Conservation (phyloP, 2,329 filamentous ascomycete species). For the Trichophyton mentagrophytes region DNA sequence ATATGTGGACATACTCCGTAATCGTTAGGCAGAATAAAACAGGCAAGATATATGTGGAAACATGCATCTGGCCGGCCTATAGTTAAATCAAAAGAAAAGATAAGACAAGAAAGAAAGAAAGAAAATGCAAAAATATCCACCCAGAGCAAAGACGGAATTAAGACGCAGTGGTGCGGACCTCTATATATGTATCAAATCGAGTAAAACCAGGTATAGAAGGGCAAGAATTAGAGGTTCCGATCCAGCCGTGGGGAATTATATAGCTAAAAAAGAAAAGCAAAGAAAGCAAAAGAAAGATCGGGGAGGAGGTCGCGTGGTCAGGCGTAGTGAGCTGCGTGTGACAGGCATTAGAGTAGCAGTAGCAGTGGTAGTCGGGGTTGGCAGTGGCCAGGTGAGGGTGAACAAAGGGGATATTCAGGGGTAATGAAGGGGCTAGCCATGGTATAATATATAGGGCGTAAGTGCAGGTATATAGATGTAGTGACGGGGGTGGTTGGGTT, state of each 20-base stretch:
- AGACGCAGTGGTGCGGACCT: neutral
- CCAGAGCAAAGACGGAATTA: neutral
- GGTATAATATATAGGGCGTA: neutral
- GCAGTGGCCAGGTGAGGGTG: too few relatives aligned
- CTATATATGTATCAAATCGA: conserved; percentile 1
- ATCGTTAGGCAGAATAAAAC: neutral
- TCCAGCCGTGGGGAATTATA: neutral
- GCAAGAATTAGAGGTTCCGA: neutral
- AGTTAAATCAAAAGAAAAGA: too few relatives aligned
- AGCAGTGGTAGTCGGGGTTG: too few relatives aligned
- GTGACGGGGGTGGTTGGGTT: neutral
- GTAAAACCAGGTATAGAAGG: neutral
- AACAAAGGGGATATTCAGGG: neutral
- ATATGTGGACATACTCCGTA: neutral
- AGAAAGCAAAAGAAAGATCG: neutral
- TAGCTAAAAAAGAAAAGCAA: neutral
- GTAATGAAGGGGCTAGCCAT: neutral
- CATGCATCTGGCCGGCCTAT: too few relatives aligned
- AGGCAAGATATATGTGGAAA: neutral
- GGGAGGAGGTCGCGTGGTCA: too few relatives aligned
- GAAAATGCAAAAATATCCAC: too few relatives aligned
- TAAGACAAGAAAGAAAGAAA: neutral
- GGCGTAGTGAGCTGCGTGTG: too few relatives aligned
- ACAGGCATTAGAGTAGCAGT: too few relatives aligned
- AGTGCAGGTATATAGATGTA: neutral